A percentile compares a stretch with the other conserved stretches of the same genome.
Evolutionary conservation across 257 asterid genomes (phyloP).

Genomic region (Plectranthus barbatus): DNA sequence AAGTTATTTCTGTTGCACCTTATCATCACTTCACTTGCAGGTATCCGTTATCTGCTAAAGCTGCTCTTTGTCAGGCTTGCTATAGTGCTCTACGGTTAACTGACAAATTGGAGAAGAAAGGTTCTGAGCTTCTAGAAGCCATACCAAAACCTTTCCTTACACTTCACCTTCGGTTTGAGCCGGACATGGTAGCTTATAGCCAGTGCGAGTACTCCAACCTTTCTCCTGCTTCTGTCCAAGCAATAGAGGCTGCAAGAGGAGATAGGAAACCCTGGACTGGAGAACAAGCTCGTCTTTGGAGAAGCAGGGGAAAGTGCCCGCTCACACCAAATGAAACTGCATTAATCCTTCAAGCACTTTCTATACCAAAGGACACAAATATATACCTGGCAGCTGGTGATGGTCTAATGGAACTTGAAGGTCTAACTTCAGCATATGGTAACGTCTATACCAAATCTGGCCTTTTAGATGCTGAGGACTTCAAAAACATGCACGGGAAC

Average conservation of each 20-base stretch:
- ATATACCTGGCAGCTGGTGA: slow-evolving; percentile 97
- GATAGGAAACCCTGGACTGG: slow-evolving; percentile 93
- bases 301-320: slow-evolving; percentile 90
- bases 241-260: slow-evolving; percentile 71
- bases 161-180: slow-evolving; percentile 97
- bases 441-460: slow-evolving; percentile 66
- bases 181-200: slow-evolving; percentile 98
- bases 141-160: slow-evolving; percentile 98
- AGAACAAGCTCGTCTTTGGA: slow-evolving; percentile 78
- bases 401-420: slow-evolving; percentile 82
- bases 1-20: not conserved
- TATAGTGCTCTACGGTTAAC: slow-evolving; percentile 70
- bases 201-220: slow-evolving; percentile 70
- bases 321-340: slow-evolving; percentile 93
- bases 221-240: slow-evolving; percentile 56
- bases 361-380: slow-evolving; percentile 63
- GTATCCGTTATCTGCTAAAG: slow-evolving; percentile 81
- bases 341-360: slow-evolving; percentile 63
- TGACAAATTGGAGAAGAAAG: slow-evolving; percentile 51
- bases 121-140: slow-evolving; percentile 61
- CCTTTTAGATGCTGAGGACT: slow-evolving; percentile 56
- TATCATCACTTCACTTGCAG: slow-evolving; percentile 29
- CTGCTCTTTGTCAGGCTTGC: slow-evolving; percentile 94
- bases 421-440: slow-evolving; percentile 58
- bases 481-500: slow-evolving; percentile 81